Evolutionary conservation across 1,139 yeast genomes (phyloP), one percentile per base, ranked within the genome.

Genomic region (Sugiyamaella xylanicola): DNA sequence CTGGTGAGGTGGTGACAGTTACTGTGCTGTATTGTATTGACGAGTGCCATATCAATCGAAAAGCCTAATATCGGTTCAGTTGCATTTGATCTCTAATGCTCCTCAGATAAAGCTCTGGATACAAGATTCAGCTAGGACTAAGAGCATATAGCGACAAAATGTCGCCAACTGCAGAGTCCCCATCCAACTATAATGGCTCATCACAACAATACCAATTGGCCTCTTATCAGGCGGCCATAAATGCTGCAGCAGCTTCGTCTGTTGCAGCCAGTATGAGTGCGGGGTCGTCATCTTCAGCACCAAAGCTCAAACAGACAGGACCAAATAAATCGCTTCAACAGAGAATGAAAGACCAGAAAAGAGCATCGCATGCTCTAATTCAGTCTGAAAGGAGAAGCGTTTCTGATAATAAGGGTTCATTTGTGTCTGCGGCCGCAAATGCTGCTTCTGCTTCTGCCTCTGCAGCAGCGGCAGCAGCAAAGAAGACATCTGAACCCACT

Each of bases 271-370:
- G 36, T 5, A 20, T 36, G 29, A 29, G 42, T 20, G 42, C 50
- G 35, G 43, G 50, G 13, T 46, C 52, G 13, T 46, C 52, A 8
- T 16, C 51, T 4, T 29, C 25, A 8, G 41, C 41, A 4, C 29
- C 32, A 4, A 40, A 48, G 37, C 43, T 53, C 22, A 46, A 47
- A 21, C 55, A 53, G 43, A 37, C 48, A 7, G 55, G 48, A 13
- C 55, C 55, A 13, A 53, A 53, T 35, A 53, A 53, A 32, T 53
- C 55, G 17, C 44, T 43, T 13, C 48, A 48, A 32, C 39, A 39
- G 37, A 21, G 51, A 17, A 48, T 41, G 25, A 47, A 48, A 37
- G 55, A 53, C 15, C 55, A 53, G 13, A n/a, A 48, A 29, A 48
- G 37, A 25, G 15, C 29, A 20, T 21, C 52, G n/a, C 48, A 53